Base-by-base conservation (phyloP, 208 protist genomes). In the Herpetomonas samuelpessoai region DNA sequence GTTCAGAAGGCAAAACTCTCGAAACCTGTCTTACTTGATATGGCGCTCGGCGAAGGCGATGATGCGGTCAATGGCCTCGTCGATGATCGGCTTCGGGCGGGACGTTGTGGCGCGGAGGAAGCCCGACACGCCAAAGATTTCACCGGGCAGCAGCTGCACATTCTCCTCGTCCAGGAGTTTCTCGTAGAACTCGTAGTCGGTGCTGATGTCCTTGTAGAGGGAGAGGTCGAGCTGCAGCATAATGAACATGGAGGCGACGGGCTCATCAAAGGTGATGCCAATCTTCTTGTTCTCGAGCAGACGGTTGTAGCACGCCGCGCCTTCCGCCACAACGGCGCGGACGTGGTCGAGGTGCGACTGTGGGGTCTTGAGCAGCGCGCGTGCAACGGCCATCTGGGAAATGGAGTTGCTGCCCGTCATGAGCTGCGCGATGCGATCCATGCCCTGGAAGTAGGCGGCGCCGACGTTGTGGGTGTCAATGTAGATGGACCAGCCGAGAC, bases 101-200 rank as follows among this genome's bases (percentile, higher is more conserved):
- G 79, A 85, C 24, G 90, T 66, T 4, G 94, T 90, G n/a, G 95
- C 68, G 16, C 91, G 63, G 48, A 97, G 71, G 19, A 66, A 92
- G 16, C 68, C 66, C 12, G 56, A 59, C 35, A 88, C 73, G 29
- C 48, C 54, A 68, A 97, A 97, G 24, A 81, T 68, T 10, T 79
- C 69, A 1, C 90, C 90, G 18, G 86, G 90, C 24, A 95, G 71
- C 4, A 95, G 80, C 12, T 92, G 66, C 25, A 96, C 79, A 44
- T 74, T 76, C 64, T 91, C 63, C 52, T 93, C 87, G n/a, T 65
- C 68, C 6, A 86, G 68, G 18, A 93, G 56, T 21, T 30, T 63
- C 50, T 63, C 46, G 2, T 69, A 56, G 60, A 97, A 95, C 21
- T 75, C 70, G n/a, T 0, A 79, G 57, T 38, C 93, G 39, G 9